Percentiles rank a stretch among this genome's conserved stretches.
Conservation (phyloP, 129 eudicot species). For the Helichrysum umbraculigerum region DNA sequence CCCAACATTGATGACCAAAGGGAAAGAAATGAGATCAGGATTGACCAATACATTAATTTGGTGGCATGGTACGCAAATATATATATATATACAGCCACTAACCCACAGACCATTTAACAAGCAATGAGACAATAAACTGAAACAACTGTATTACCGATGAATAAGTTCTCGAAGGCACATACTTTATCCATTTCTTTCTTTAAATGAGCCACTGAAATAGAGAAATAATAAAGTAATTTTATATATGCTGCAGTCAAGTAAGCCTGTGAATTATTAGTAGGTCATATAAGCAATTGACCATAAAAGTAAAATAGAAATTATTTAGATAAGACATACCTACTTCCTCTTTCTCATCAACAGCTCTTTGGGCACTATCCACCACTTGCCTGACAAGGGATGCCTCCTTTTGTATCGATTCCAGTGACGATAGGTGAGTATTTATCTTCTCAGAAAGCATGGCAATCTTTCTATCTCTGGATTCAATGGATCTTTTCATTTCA, state of each 20-base stretch:
- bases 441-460: slow-evolving; percentile 53
- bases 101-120: not conserved
- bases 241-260: not conserved
- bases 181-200: slow-evolving; percentile 52
- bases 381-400: slow-evolving; percentile 46
- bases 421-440: slow-evolving; percentile 35
- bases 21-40: no score
- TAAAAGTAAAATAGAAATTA: slow-evolving; percentile 11
- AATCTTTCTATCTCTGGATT: slow-evolving; percentile 53
- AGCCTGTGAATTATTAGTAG: not conserved
- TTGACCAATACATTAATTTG: no score
- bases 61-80: no score
- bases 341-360: slow-evolving; percentile 54
- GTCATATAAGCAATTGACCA: slow-evolving; percentile 21
- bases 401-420: slow-evolving; percentile 52
- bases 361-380: slow-evolving; percentile 46
- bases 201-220: slow-evolving; percentile 43
- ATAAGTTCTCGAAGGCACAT: slow-evolving; percentile 43
- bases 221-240: not conserved
- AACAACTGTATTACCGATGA: slow-evolving; percentile 46
- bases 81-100: no score
- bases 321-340: slow-evolving; percentile 48
- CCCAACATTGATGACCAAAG: no score
- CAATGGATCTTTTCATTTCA: slow-evolving; percentile 60
- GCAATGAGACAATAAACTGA: not conserved